A percentile compares a stretch with the other conserved stretches of the same genome.
Conservation (phyloP, 1,139 yeast genomes). For the Nakaseomyces delphensis region DNA sequence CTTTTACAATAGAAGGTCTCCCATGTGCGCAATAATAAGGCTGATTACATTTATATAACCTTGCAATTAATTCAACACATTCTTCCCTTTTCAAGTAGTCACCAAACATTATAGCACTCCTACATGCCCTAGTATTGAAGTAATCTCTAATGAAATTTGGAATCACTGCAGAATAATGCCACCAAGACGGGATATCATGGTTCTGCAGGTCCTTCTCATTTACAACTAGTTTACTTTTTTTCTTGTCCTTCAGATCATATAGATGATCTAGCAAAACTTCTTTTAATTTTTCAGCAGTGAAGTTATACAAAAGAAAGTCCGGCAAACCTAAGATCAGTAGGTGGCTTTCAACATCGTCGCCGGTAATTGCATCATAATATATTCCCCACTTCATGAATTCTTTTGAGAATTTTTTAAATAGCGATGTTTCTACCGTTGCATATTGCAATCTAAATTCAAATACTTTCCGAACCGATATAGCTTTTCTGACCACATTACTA, state of each 20-base stretch:
- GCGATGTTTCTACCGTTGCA: conserved; percentile 28
- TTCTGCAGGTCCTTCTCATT: neutral
- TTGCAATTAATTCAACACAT: conserved; percentile 39
- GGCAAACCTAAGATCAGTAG: conserved; percentile 38
- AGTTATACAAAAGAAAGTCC: conserved; percentile 31
- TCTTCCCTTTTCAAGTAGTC: conserved; percentile 38
- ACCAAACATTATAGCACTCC: conserved; percentile 70
- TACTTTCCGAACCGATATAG: conserved; percentile 9
- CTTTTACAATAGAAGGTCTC: conserved; percentile 62
- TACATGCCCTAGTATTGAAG: conserved; percentile 59
- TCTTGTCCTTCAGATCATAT: conserved; percentile 34
- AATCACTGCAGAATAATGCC: conserved; percentile 32
- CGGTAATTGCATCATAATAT: conserved; percentile 17
- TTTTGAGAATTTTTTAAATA: conserved; percentile 29
- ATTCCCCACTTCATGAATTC: conserved; percentile 44
- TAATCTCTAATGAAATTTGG: conserved; percentile 45
- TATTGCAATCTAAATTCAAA: conserved; percentile 19
- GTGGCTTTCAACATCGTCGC: neutral
- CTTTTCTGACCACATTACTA: conserved; percentile 11
- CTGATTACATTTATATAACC: conserved; percentile 41
- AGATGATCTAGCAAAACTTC: conserved; percentile 37
- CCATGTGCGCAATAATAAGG: conserved; percentile 90
- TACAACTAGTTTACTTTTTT: neutral
- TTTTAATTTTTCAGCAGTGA: conserved; percentile 29
- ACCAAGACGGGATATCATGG: conserved; percentile 25